Conservation (phyloP, 306 rosid species). For the Ochetophila trinervis region DNA sequence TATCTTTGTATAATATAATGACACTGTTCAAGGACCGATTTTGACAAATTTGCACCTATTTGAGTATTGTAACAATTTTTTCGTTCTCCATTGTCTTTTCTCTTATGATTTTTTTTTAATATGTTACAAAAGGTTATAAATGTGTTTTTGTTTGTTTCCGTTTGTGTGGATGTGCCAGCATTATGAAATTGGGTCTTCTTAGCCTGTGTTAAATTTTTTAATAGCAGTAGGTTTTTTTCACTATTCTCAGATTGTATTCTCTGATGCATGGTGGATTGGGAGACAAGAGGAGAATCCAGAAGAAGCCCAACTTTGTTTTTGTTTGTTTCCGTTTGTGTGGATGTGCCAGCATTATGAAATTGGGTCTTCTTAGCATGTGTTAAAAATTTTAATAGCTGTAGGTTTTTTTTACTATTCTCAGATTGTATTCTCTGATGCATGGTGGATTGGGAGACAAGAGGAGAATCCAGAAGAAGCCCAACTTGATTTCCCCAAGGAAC, state of each 20-base stretch:
- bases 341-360: background rate
- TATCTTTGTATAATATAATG: too few species aligned
- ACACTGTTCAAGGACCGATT: too few species aligned
- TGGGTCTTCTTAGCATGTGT: slow-evolving; percentile 9
- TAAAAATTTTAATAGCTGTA: slow-evolving; percentile 16
- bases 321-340: slow-evolving; percentile 13
- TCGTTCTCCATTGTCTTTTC: too few species aligned
- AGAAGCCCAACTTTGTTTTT: slow-evolving; percentile 65
- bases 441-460: slow-evolving; percentile 89
- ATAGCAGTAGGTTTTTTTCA: slow-evolving; percentile 19
- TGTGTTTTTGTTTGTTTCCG: background rate
- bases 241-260: slow-evolving; percentile 66
- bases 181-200: slow-evolving; percentile 3
- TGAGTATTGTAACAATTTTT: too few species aligned
- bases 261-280: slow-evolving; percentile 98
- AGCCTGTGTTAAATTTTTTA: slow-evolving; percentile 12
- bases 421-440: slow-evolving; percentile 90
- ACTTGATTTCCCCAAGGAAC: slow-evolving; percentile 76
- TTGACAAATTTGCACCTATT: too few species aligned
- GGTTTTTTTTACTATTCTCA: slow-evolving; percentile 29
- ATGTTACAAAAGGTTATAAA: too few species aligned
- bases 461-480: slow-evolving; percentile 76
- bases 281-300: slow-evolving; percentile 73
- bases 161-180: background rate
- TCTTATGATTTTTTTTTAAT: too few species aligned